Evolutionary conservation across 1,139 yeast genomes (phyloP), one percentile per base, ranked within the genome.

Genomic region (Taiozyma onychis): DNA sequence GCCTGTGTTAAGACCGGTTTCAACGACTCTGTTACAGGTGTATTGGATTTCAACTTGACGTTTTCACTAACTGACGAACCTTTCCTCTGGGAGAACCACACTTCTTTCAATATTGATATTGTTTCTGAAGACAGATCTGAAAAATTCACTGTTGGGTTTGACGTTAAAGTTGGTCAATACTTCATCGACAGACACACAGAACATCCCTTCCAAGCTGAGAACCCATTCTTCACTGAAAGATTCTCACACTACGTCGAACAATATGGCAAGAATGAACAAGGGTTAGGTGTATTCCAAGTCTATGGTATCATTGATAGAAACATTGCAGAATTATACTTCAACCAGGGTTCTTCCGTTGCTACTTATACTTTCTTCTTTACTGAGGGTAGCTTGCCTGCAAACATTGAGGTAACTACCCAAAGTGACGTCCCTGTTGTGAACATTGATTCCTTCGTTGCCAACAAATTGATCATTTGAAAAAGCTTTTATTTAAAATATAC

Each of bases 301-400:
- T 58, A 60, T 42, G 70, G 67, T 44, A 48, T 67, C 24, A 54
- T 65, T 30, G 70, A 67, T 48, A 57, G 58, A 44, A 62, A 63
- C 46, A 55, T 65, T 42, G 28, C 61, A 22, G 70, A 66, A 50
- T 43, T 66, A n/a, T 66, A 55, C 54, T 60, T 65, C 56, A 63
- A 65, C 49, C 59, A 65, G 44, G 66, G 68, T 35, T 54, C 62
- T 3, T 42, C 48, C 22, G 55, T 61, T 6, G 51, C 59, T 14
- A 64, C 67, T 13, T 61, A 62, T 49, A 51, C 57, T 9, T 63
- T 61, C 56, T 65, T 63, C 57, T 50, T 58, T 32, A 48, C 51
- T 6, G 53, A 55, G 4, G 58, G 57, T 10, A 51, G 51, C 46
- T 50, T 52, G 42, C 51, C 61, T 11, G 53, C 58, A 22, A 43